Conservation (phyloP, 164 flowering plant genomes). For the Vitis labrusca region DNA sequence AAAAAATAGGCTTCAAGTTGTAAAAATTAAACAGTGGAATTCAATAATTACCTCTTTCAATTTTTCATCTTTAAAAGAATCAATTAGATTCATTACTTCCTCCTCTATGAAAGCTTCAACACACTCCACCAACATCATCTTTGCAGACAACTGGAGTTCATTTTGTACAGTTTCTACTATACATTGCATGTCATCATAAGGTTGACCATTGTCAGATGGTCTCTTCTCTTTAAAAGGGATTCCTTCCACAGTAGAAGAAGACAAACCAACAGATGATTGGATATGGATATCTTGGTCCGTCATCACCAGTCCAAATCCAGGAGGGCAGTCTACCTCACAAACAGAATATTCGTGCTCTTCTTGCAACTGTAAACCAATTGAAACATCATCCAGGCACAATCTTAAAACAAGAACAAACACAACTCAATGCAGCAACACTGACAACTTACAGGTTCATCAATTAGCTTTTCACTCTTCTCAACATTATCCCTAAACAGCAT, state of each 20-base stretch:
- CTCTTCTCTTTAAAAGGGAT: constrained; percentile 7
- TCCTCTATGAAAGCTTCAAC: constrained; percentile 37
- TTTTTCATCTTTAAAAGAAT: constrained; percentile 8
- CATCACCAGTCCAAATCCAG: constrained; percentile 48
- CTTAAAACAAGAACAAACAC: background rate
- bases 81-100: constrained; percentile 38
- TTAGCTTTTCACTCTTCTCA: constrained; percentile 7
- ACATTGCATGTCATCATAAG: constrained; percentile 23
- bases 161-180: constrained; percentile 44
- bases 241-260: constrained; percentile 15
- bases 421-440: constrained; percentile 2
- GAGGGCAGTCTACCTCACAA: constrained; percentile 50
- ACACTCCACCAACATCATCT: constrained; percentile 39
- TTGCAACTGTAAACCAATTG: constrained; percentile 34
- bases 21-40: background rate
- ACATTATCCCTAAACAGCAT: constrained; percentile 2
- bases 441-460: constrained; percentile 34
- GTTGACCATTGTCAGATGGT: constrained; percentile 2
- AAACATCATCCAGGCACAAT: constrained; percentile 3
- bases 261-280: constrained; percentile 13
- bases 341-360: constrained; percentile 21
- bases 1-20: background rate
- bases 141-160: constrained; percentile 51
- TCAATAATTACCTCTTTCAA: constrained; percentile 32
- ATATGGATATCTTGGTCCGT: constrained; percentile 8